phyloP scores from a whole-genome alignment of 2,329 filamentous ascomycete species.

The Xylariaceae sp. region DNA sequence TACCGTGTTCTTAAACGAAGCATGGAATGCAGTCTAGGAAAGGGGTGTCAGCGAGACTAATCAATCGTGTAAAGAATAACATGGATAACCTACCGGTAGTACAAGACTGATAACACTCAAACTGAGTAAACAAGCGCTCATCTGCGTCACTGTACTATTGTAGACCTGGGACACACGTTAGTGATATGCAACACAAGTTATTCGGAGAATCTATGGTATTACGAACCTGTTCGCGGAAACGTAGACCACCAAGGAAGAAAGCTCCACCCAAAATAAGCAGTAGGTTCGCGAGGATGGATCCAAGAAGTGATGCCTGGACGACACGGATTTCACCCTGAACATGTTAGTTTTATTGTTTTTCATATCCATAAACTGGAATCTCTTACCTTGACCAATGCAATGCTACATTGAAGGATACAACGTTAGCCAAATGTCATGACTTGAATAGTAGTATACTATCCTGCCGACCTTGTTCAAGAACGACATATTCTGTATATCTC shows the following conservation, averaged over 20 bases:
- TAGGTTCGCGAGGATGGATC: conserved; percentile 83
- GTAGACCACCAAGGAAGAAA: conserved; percentile 79
- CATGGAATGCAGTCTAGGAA: conserved; percentile 78
- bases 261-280: conserved; percentile 88
- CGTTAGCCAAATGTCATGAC: conserved; percentile 21
- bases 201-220: background rate
- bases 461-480: background rate
- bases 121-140: conserved; percentile 90
- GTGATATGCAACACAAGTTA: background rate
- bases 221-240: conserved; percentile 75
- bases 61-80: no score
- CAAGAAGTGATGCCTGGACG: conserved; percentile 83
- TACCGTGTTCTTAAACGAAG: conserved; percentile 63
- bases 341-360: conserved; percentile 24
- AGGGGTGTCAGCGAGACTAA: no score
- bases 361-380: background rate
- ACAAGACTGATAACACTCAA: conserved; percentile 85
- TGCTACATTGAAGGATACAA: conserved; percentile 44
- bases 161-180: conserved; percentile 57
- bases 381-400: conserved; percentile 64
- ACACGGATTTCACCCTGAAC: conserved; percentile 73
- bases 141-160: conserved; percentile 91
- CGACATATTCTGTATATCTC: background rate
- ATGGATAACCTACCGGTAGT: conserved; percentile 56
- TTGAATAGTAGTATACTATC: background rate